Evolutionary conservation across 345 rosid genomes (phyloP).

Genomic region (Pistacia atlantica): DNA sequence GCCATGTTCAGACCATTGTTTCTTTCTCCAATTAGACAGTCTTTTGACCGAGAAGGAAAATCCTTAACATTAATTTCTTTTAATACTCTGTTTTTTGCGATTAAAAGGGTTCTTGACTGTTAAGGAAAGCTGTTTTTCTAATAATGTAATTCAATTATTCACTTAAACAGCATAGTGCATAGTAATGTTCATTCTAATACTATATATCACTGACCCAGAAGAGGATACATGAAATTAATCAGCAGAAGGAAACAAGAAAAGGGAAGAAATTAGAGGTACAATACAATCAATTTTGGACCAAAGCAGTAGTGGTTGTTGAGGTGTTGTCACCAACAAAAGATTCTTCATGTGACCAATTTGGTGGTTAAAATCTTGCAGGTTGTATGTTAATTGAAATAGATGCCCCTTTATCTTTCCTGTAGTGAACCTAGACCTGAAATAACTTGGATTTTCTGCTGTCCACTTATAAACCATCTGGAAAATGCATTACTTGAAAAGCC

Average conservation of each 20-base stretch:
- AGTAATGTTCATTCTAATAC: no score
- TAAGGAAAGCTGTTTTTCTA: no score
- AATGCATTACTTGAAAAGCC: neutral
- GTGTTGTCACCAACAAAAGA: constrained; percentile 25
- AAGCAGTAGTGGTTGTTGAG: neutral
- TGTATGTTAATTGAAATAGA: neutral
- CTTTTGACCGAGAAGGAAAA: no score
- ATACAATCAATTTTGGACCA: neutral
- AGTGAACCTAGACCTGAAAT: neutral
- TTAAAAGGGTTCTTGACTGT: no score
- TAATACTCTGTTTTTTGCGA: no score
- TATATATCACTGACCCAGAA: neutral
- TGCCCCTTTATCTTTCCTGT: neutral
- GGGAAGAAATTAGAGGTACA: neutral
- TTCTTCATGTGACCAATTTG: neutral
- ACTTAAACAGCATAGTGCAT: no score
- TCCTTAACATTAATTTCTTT: no score
- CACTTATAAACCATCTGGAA: neutral
- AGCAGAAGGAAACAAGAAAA: neutral
- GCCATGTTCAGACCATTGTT: no score
- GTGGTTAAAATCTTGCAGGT: neutral
- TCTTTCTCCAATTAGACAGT: no score
- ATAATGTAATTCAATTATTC: no score
- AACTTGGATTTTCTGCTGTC: constrained; percentile 3
- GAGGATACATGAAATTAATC: neutral